These are phyloP conservation scores for Hyaloscypha finlandica DNA, from an alignment of 495 filamentous ascomycete genomes.

Conservation along the genomic window DNA sequence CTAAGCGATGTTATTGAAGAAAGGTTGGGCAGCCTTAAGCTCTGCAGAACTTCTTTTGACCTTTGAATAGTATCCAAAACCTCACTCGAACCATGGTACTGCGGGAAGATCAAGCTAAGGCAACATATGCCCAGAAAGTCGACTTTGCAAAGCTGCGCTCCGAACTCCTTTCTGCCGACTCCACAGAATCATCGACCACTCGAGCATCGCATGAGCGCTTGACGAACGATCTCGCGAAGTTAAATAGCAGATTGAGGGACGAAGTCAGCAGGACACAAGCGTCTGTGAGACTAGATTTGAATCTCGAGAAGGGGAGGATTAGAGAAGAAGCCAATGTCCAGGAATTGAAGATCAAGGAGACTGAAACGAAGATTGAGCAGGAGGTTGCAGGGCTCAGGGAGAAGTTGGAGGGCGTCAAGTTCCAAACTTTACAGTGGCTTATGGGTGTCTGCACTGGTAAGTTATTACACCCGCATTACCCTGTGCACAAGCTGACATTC, in stretches of 20 bases:
- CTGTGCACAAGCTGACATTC: neutral
- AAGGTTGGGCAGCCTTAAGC: constrained; percentile 48
- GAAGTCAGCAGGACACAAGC: constrained; percentile 94
- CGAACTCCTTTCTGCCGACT: constrained; percentile 88
- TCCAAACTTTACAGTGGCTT: constrained; percentile 95
- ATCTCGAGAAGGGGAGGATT: constrained; percentile 95
- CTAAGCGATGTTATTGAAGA: constrained; percentile 97
- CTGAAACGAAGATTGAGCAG: constrained; percentile 97
- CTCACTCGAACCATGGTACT: constrained; percentile 97
- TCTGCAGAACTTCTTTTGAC: neutral
- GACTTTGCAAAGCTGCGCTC: constrained; percentile 98
- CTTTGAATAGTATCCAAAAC: constrained; percentile 77
- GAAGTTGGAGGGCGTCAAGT: constrained; percentile 95
- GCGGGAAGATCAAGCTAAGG: constrained; percentile 84
- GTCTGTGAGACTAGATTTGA: constrained; percentile 86
- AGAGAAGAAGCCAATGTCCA: constrained; percentile 95
- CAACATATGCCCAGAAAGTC: constrained; percentile 97
- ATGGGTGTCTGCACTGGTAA: constrained; percentile 89
- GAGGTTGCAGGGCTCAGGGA: constrained; percentile 90
- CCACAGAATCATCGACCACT: constrained; percentile 84
- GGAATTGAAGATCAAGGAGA: constrained; percentile 98
- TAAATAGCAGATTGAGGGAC: constrained; percentile 84
- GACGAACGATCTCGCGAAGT: constrained; percentile 90
- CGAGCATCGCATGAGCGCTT: constrained; percentile 89
- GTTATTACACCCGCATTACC: constrained; percentile 36